Evolutionary conservation across 371 early-diverging fungal species (phyloP), one percentile per base, ranked within the genome.

Genomic region (Umbelopsis sp.): DNA sequence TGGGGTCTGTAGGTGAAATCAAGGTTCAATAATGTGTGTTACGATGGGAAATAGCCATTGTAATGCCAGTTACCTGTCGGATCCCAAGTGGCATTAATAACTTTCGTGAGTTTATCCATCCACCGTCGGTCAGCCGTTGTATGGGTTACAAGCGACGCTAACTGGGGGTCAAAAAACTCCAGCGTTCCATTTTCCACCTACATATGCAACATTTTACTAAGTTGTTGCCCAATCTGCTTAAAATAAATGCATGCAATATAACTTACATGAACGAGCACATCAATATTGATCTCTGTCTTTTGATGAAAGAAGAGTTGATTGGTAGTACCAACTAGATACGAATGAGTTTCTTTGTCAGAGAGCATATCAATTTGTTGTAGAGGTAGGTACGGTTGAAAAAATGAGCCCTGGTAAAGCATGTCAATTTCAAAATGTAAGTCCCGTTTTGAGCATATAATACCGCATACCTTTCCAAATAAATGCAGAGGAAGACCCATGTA

Each of bases 371-470:
- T 91, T 72, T 94, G 94, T 69, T 94, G 94, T 11, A 94, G 76
- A 12, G 94, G 94, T 51, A 93, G 77, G 70, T 94, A 94, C 10
- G 94, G 94, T 66, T 93, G 94, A 69, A 93, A 93, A 63, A 94
- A 92, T 0, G 89, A 83, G 0, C 91, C 91, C 89, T 90, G 66
- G 2, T 12, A 50, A 29, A 44, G 22, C 12, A 44, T 20, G 16
- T 32, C 24, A 29, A 44, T 41, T 8, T 18, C 18, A 22, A 7
- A 18, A 41, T 24, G 65, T 38, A 32, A 44, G 50, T 48, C 24
- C 41, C 2, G 12, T 41, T 18, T 64, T 51, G 29, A 29, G 4
- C 44, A 51, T 10, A 12, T 2, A 66, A 4, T 29, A 11, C 22
- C 20, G 22, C 70, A 46, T 52, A 88, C 91, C 76, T 90, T 83